Evolutionary conservation across 2,329 filamentous ascomycete genomes (phyloP), one percentile per base, ranked within the genome.

Genomic region (Mollisiaceae sp.): DNA sequence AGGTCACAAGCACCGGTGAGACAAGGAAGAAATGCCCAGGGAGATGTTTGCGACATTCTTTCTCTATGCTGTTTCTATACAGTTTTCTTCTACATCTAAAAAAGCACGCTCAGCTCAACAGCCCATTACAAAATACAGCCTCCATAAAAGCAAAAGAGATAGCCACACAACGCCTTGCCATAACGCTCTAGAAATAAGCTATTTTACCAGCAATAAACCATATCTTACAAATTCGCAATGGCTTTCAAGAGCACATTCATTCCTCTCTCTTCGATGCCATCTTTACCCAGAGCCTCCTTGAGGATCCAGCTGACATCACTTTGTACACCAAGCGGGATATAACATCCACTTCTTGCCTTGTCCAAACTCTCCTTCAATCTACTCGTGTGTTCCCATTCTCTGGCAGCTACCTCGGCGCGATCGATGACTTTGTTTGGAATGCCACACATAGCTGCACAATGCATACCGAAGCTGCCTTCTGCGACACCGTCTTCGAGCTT

Each of bases 391-490:
- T 99, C 95, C 93, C 95, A 98, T 74, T 93, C 92, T 71, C 85
- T 89, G 1, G 95, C 95, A 6, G 95, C 95, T 24, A 89, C 86
- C 78, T 99, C 95, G 0, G 95, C 95, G 24, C 91, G 82, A 75
- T 94, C 89, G 67, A 99, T 93, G 18, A 99, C 89, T 63, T 89
- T 89, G 54, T 83, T 82, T 0, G 93, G 88, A 69, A 99, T 98
- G 0, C 95, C 95, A 73, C 95, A 99, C 95, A 99, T 99, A 66
- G 93, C 90, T 0, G 95, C 95, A 76, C 95, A 99, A 78, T 99
- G 95, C 95, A 99, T 99, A 73, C 95, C 95, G 75, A 98, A 99
- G 75, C 92, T 97, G 18, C 95, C 95, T 78, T 98, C 94, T 0
- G 95, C 95, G 11, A 98, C 93, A 1, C 95, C 95, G 15, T 92